Evolutionary conservation across 805 yeast genomes (phyloP).

Genomic region (Metschnikowia baotianmanensis): DNA sequence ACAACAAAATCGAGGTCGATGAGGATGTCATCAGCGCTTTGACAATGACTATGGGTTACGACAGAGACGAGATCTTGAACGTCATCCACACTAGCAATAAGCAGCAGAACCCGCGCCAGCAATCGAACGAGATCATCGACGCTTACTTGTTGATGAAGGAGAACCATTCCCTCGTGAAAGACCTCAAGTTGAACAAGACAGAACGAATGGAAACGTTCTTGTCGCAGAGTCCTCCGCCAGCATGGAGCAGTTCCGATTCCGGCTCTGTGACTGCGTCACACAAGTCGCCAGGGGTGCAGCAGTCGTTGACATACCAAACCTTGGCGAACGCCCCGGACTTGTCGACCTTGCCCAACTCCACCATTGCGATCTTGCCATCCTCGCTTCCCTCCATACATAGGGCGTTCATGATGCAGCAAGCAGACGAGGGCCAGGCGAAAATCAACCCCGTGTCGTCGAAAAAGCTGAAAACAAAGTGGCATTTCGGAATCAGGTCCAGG

Average conservation of each 20-base stretch:
- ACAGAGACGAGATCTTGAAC: constrained; percentile 75
- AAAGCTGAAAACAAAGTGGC: constrained; percentile 95
- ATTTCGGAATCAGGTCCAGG: constrained; percentile 93
- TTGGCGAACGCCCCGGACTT: constrained; percentile 46
- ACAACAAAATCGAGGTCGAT: constrained; percentile 53
- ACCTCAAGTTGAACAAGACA: constrained; percentile 52
- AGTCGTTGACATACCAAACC: constrained; percentile 46
- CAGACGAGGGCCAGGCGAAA: constrained; percentile 24
- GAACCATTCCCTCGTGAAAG: constrained; percentile 67
- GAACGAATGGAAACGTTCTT: constrained; percentile 57
- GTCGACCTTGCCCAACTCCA: constrained; percentile 61
- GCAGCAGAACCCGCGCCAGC: constrained; percentile 29
- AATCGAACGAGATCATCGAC: constrained; percentile 72
- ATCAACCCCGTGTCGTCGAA: constrained; percentile 62
- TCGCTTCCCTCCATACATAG: constrained; percentile 93
- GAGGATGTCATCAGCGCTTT: constrained; percentile 74
- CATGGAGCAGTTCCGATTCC: constrained; percentile 26
- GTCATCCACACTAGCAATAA: constrained; percentile 56
- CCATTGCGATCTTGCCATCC: constrained; percentile 90
- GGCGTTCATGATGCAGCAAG: constrained; percentile 76
- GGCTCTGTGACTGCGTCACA: constrained; percentile 23
- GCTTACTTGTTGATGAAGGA: constrained; percentile 83
- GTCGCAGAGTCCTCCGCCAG: constrained; percentile 61
- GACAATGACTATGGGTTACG: constrained; percentile 84
- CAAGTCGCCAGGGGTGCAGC: constrained; percentile 43